Percentiles rank a stretch among this genome's conserved stretches.
Conservation (phyloP, 2,329 filamentous ascomycete species). For the Diplodia corticola region DNA sequence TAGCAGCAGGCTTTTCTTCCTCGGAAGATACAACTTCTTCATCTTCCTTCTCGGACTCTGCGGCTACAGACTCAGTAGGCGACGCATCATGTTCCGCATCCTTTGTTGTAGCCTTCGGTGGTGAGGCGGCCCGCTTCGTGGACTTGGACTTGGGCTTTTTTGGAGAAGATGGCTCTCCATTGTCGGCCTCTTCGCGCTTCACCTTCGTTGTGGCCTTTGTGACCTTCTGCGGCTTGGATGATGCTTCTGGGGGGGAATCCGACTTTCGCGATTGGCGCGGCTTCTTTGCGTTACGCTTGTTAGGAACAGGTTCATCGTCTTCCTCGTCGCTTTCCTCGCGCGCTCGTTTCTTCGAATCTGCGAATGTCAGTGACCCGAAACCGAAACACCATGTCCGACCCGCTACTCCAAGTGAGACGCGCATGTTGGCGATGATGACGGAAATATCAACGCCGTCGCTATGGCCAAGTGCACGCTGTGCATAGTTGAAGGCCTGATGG, state of each 20-base stretch:
- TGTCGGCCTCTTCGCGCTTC: constrained; percentile 24
- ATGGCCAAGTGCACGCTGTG: neutral
- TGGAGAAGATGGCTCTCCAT: neutral
- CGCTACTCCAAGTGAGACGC: too few species aligned
- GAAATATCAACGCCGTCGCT: neutral
- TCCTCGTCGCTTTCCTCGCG: constrained; percentile 18
- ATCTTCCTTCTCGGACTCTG: constrained; percentile 34
- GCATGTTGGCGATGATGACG: neutral
- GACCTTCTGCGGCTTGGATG: constrained; percentile 24
- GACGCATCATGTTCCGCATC: neutral
- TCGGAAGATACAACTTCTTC: constrained; percentile 55
- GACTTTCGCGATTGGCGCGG: constrained; percentile 19
- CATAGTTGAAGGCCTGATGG: neutral
- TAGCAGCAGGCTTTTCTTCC: constrained; percentile 66
- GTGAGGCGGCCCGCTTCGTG: neutral
- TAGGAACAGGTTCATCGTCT: constrained; percentile 40
- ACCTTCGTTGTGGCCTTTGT: constrained; percentile 29
- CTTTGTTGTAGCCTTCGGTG: constrained; percentile 1
- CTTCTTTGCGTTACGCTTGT: constrained; percentile 36
- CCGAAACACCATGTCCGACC: too few species aligned
- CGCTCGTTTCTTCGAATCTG: constrained; percentile 20
- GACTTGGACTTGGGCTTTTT: constrained; percentile 22
- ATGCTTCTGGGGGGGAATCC: constrained; percentile 25
- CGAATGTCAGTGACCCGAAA: neutral
- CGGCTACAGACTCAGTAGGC: neutral